Percentiles rank a stretch among this genome's conserved stretches.
These are phyloP conservation scores for Fusarium virguliforme DNA, from an alignment of 2,329 filamentous ascomycete genomes.

Conservation along the genomic window DNA sequence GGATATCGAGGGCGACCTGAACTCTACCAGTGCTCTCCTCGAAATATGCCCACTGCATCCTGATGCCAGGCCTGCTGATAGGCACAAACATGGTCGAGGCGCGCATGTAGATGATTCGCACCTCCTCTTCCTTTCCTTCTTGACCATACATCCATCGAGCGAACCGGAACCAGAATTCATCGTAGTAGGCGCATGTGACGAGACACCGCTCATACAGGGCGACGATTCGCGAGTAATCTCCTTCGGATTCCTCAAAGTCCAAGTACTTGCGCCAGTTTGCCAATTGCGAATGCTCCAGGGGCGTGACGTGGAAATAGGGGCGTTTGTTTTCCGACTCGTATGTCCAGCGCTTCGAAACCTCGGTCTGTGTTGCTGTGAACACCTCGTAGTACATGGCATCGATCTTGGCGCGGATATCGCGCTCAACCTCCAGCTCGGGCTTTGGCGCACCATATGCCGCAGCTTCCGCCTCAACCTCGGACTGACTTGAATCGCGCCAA, in stretches of 20 bases:
- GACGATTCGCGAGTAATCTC: slow-evolving; percentile 80
- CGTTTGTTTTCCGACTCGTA: slow-evolving; percentile 96
- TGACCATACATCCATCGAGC: slow-evolving; percentile 93
- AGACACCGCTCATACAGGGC: slow-evolving; percentile 96
- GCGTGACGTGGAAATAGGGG: slow-evolving; percentile 96
- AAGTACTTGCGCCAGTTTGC: slow-evolving; percentile 96
- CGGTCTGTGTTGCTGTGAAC: slow-evolving; percentile 85
- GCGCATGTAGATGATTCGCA: slow-evolving; percentile 91
- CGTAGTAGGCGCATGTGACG: slow-evolving; percentile 93
- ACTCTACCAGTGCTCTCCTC: slow-evolving; percentile 87
- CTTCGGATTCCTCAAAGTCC: slow-evolving; percentile 93
- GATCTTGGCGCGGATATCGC: slow-evolving; percentile 84
- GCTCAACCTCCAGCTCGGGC: slow-evolving; percentile 84
- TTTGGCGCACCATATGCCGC: slow-evolving; percentile 69
- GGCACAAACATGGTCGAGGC: slow-evolving; percentile 90
- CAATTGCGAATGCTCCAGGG: slow-evolving; percentile 88
- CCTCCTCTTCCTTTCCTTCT: slow-evolving; percentile 86
- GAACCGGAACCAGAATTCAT: slow-evolving; percentile 99
- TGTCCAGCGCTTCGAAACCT: slow-evolving; percentile 94
- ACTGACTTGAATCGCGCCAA: slow-evolving; percentile 77
- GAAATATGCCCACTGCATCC: slow-evolving; percentile 94
- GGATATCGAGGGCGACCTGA: slow-evolving; percentile 87
- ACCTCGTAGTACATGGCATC: slow-evolving; percentile 86
- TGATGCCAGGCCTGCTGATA: slow-evolving; percentile 85
- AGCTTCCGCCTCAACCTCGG: slow-evolving; percentile 80